Percentiles rank a stretch among this genome's conserved stretches.
Conservation (phyloP, 768 basidiomycete species). For the Sporobolomyces roseus region DNA sequence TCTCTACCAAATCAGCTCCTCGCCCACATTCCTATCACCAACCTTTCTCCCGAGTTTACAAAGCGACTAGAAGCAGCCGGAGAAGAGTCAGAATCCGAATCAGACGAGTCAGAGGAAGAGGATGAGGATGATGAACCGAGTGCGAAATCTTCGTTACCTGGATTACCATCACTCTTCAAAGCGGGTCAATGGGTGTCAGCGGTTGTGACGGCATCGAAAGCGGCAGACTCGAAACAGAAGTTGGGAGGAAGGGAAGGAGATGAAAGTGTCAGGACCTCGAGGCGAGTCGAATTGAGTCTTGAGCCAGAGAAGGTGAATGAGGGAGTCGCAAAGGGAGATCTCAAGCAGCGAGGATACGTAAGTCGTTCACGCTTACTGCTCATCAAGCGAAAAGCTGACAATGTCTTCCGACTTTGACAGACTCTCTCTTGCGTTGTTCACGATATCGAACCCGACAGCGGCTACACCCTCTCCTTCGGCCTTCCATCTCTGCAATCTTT, state of each 20-base stretch:
- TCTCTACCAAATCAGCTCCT: constrained; percentile 94
- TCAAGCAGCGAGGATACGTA: constrained; percentile 67
- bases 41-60: constrained; percentile 77
- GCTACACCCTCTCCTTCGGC: constrained; percentile 84
- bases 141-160: constrained; percentile 54
- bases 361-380: constrained; percentile 49
- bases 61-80: constrained; percentile 62
- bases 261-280: constrained; percentile 62
- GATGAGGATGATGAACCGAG: constrained; percentile 36
- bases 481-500: constrained; percentile 73
- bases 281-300: constrained; percentile 78
- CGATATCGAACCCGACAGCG: constrained; percentile 83
- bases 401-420: constrained; percentile 50
- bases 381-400: neutral
- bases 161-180: constrained; percentile 68
- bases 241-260: constrained; percentile 61
- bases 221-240: constrained; percentile 60
- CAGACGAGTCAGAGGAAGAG: constrained; percentile 45
- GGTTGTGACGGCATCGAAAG: constrained; percentile 65
- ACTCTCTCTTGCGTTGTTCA: constrained; percentile 68
- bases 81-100: constrained; percentile 43
- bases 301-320: constrained; percentile 77
- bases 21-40: constrained; percentile 89
- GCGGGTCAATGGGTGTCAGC: constrained; percentile 83
- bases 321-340: constrained; percentile 71